Percentiles rank a stretch among this genome's conserved stretches.
phyloP scores from a whole-genome alignment of 2,329 filamentous ascomycete species.

The Fusarium sp. region DNA sequence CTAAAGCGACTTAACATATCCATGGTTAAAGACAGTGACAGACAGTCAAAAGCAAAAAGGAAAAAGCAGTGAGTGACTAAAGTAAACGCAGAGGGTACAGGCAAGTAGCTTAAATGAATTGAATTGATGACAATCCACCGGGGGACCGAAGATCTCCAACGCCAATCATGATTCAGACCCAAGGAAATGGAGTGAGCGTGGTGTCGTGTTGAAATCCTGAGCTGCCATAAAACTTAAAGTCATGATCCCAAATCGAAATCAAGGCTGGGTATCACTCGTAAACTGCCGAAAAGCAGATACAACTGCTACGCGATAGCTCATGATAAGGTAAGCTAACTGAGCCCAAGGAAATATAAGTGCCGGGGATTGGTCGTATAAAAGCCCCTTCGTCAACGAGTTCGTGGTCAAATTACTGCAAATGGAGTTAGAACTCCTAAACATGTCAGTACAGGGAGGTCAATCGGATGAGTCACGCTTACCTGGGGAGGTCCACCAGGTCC shows the following conservation, averaged over 20 bases:
- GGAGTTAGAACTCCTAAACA: slow-evolving; percentile 29
- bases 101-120: slow-evolving; percentile 48
- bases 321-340: slow-evolving; percentile 42
- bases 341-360: slow-evolving; percentile 43
- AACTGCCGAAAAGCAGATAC: slow-evolving; percentile 39
- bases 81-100: slow-evolving; percentile 41
- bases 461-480: slow-evolving; percentile 44
- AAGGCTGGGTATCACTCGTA: slow-evolving; percentile 42
- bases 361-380: slow-evolving; percentile 36
- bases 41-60: slow-evolving; percentile 40
- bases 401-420: slow-evolving; percentile 44
- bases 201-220: slow-evolving; percentile 46
- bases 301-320: slow-evolving; percentile 36
- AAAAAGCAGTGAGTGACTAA: slow-evolving; percentile 42
- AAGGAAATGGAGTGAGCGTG: slow-evolving; percentile 48
- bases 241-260: slow-evolving; percentile 42
- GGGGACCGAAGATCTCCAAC: slow-evolving; percentile 53
- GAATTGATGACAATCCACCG: slow-evolving; percentile 53
- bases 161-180: slow-evolving; percentile 55
- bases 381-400: slow-evolving; percentile 45
- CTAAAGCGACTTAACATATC: slow-evolving; percentile 22
- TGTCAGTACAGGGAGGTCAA: background rate
- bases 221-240: slow-evolving; percentile 46
- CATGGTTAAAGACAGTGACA: slow-evolving; percentile 30
- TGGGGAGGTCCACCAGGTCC: slow-evolving; percentile 54